Evolutionary conservation across 495 filamentous ascomycete genomes (phyloP).

Genomic region (Astrothelium macrocarpum): DNA sequence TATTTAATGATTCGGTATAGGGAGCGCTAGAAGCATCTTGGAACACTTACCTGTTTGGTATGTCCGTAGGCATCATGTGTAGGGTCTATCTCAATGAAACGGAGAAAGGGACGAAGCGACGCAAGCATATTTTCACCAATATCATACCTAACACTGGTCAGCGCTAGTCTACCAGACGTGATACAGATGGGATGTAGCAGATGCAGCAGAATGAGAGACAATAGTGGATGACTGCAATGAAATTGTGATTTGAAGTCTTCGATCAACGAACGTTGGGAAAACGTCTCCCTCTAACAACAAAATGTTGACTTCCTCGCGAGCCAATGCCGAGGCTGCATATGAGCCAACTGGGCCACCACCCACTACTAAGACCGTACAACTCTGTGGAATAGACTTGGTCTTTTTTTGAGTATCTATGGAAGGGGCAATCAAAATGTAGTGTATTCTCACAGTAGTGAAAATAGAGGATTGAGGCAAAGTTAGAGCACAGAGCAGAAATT

Average conservation of each 20-base stretch:
- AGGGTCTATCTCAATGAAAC: conserved; percentile 40
- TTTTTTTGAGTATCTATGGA: too few species aligned
- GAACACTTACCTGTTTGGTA: not conserved
- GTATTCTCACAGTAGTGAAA: too few species aligned
- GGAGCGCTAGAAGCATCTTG: too few species aligned
- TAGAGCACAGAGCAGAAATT: too few species aligned
- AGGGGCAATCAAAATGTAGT: too few species aligned
- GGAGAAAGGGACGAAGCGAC: conserved; percentile 39
- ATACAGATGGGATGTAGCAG: too few species aligned
- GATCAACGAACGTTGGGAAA: conserved; percentile 34
- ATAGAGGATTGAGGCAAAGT: too few species aligned
- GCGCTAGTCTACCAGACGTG: too few species aligned
- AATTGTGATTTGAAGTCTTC: not conserved
- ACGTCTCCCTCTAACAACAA: conserved; percentile 39
- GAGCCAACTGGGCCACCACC: conserved; percentile 43
- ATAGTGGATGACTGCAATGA: too few species aligned
- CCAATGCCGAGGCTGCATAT: conserved; percentile 35
- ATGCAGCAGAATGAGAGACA: too few species aligned
- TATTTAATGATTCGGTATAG: too few species aligned
- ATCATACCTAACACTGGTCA: conserved; percentile 34
- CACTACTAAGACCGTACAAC: conserved; percentile 37
- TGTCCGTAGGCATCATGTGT: conserved; percentile 31
- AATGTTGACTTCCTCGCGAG: conserved; percentile 36
- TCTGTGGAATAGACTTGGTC: too few species aligned
- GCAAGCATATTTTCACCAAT: conserved; percentile 43